phyloP scores from a whole-genome alignment of 2,329 filamentous ascomycete genomes.

The Aureobasidium sp. region DNA sequence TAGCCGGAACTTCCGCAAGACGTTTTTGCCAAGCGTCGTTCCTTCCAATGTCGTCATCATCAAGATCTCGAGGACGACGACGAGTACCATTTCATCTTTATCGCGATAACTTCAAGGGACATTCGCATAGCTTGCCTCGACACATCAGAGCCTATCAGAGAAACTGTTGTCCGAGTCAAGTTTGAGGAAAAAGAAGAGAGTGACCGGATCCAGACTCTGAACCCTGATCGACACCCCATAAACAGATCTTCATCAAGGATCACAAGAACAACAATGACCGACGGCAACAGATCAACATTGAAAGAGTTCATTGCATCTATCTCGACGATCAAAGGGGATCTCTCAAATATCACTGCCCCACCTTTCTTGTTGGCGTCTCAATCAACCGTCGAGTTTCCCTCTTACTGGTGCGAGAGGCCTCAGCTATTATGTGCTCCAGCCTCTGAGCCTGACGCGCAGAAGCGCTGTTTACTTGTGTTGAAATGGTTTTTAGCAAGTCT shows the following conservation, averaged over 20 bases:
- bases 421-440: conserved; percentile 42
- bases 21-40: conserved; percentile 6
- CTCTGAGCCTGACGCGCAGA: conserved; percentile 32
- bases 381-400: conserved; percentile 40
- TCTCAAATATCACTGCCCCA: conserved; percentile 42
- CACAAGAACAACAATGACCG: not conserved
- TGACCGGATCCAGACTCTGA: not conserved
- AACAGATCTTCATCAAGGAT: not conserved
- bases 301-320: conserved; percentile 33
- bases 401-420: conserved; percentile 42
- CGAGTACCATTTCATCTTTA: not conserved
- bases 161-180: not conserved
- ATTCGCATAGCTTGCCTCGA: not conserved
- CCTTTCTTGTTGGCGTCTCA: conserved; percentile 40
- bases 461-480: conserved; percentile 39
- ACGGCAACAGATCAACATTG: conserved; percentile 17
- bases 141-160: not conserved
- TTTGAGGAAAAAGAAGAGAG: not conserved
- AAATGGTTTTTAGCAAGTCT: conserved; percentile 45
- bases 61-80: conserved; percentile 4
- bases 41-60: conserved; percentile 2
- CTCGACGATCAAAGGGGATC: conserved; percentile 40
- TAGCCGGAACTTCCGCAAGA: not conserved
- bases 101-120: too few species aligned
- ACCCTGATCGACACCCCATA: not conserved